Evolutionary conservation across 345 rosid genomes (phyloP), one percentile per base, ranked within the genome.

Genomic region (Acer saccharum): DNA sequence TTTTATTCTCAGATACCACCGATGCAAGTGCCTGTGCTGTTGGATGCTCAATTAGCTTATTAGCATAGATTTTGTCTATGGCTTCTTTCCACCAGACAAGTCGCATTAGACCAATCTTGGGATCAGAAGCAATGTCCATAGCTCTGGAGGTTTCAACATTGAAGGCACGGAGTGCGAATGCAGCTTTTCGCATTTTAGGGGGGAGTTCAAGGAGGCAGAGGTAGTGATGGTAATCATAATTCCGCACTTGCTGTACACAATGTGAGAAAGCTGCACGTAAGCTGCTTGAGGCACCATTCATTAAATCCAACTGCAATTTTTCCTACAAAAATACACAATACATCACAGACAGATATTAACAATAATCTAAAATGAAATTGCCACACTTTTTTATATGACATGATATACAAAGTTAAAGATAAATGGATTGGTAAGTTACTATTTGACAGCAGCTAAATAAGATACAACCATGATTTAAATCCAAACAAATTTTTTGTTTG

Each of bases 121-220:
- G 94, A 82, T 95, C 96, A 65, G 99, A 95, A 68, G 99, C 93
- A 73, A 93, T 86, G 77, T 95, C 99, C 92, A 92, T 90, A 32
- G 99, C 99, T 88, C 87, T 91, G 65, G 99, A 89, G 18, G 97
- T 92, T 84, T 95, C 99, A 20, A 95, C 90, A 74, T 95, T 93
- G 85, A 95, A 90, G n/a, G 99, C 92, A 0, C 94, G 90, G 72
- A 95, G 92, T 29, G 96, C 94, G 69, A 95, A 95, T n/a, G 98
- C 94, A 41, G 96, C 87, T 88, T 92, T 93, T 61, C 96, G 93
- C 90, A 92, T 89, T 79, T 76, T 69, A 35, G 84, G 85, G 2
- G 97, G 98, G n/a, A 93, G 93, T 65, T 91, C 96, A 16, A 95
- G 97, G 57, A 95, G 97, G 88, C 99, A 95, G 75, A 95, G 96